phyloP scores from a whole-genome alignment of 352 stramenopile species.

The Pythium phragmiticola region DNA sequence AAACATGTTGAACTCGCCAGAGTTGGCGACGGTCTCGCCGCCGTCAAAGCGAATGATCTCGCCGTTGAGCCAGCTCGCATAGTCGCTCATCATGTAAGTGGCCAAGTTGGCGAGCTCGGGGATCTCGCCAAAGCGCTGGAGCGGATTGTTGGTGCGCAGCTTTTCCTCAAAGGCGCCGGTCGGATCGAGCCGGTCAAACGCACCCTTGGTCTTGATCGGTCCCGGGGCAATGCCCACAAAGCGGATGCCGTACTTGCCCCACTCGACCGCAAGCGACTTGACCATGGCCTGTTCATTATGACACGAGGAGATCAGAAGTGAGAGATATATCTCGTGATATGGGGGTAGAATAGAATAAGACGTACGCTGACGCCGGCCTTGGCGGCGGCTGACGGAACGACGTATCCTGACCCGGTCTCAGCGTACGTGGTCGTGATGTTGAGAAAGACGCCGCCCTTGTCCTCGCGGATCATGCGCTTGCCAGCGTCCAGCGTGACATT shows the following conservation, averaged over 20 bases:
- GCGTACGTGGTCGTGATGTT: constrained; percentile 97
- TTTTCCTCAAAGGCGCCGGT: constrained; percentile 65
- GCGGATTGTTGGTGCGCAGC: constrained; percentile 67
- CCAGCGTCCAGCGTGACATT: constrained; percentile 82
- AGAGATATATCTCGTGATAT: not conserved
- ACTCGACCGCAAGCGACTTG: constrained; percentile 95
- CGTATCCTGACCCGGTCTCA: constrained; percentile 92
- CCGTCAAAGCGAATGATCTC: constrained; percentile 83
- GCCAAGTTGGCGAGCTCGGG: constrained; percentile 80
- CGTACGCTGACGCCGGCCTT: constrained; percentile 92
- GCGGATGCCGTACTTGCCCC: constrained; percentile 93
- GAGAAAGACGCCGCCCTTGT: constrained; percentile 88
- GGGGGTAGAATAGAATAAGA: not conserved
- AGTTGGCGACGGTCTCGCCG: constrained; percentile 70
- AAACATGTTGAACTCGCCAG: constrained; percentile 85
- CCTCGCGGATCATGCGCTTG: constrained; percentile 77
- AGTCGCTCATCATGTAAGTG: constrained; percentile 77
- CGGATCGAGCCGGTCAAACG: constrained; percentile 77
- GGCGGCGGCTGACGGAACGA: constrained; percentile 93
- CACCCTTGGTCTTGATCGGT: constrained; percentile 90
- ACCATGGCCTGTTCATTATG: constrained; percentile 86
- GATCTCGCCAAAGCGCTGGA: constrained; percentile 71
- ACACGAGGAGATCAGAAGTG: not conserved
- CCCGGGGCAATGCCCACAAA: constrained; percentile 97
- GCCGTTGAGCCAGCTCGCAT: constrained; percentile 80